Evolutionary conservation across 306 rosid genomes (phyloP).

Genomic region (Lupinus albus): DNA sequence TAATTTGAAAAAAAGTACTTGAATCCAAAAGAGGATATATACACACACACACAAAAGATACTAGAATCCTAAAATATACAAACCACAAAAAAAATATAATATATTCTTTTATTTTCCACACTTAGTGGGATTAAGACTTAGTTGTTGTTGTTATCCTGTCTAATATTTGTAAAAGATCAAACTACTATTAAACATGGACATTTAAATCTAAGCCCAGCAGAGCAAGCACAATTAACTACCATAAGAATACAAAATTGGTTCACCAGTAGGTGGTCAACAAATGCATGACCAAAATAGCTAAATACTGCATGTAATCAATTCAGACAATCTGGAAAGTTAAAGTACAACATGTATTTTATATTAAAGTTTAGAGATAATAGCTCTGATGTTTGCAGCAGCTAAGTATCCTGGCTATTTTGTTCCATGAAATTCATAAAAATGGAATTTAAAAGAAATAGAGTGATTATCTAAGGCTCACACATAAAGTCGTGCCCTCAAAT

Average conservation of each 20-base stretch:
- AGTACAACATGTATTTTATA: not conserved
- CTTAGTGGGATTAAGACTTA: too few species aligned
- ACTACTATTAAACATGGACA: constrained; percentile 10
- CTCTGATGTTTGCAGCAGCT: constrained; percentile 27
- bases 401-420: constrained; percentile 6
- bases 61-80: not conserved
- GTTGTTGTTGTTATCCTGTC: constrained; percentile 5
- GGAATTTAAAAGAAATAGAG: not conserved
- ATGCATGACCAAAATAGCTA: not conserved
- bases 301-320: constrained; percentile 14
- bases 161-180: constrained; percentile 10
- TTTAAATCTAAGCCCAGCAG: constrained; percentile 1
- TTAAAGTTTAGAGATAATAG: constrained; percentile 16
- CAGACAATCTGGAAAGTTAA: constrained; percentile 24
- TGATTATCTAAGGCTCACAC: constrained; percentile 8
- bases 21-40: constrained; percentile 7
- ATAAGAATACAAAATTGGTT: constrained; percentile 18
- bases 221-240: constrained; percentile 13
- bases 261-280: not conserved
- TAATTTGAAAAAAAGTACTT: constrained; percentile 31
- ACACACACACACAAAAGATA: not conserved
- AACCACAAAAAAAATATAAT: constrained; percentile 15
- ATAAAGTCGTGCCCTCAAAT: not conserved
- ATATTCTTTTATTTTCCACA: too few species aligned
- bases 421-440: constrained; percentile 3